Evolutionary conservation across 1,284 basidiomycete genomes (phyloP).

Genomic region (Boletus holoroseus): DNA sequence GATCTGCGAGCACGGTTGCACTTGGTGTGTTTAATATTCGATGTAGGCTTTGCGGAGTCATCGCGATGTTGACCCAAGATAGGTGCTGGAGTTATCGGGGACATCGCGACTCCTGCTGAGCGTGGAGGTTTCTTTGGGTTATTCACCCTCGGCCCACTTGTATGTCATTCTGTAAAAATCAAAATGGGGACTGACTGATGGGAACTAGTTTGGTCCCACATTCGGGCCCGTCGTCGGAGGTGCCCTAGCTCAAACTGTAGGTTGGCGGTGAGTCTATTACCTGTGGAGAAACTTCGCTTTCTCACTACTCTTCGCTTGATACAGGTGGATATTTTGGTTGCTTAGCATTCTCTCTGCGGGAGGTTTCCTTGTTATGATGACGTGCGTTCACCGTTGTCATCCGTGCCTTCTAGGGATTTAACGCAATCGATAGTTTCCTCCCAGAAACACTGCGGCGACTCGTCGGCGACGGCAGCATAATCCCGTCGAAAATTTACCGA

Average conservation of each 20-base stretch:
- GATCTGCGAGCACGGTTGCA: slow-evolving; percentile 56
- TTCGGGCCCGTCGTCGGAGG: slow-evolving; percentile 59
- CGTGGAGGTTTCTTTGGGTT: slow-evolving; percentile 52
- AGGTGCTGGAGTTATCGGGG: slow-evolving; percentile 56
- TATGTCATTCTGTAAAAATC: slow-evolving; percentile 12
- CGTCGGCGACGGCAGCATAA: slow-evolving; percentile 56
- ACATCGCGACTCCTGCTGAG: slow-evolving; percentile 49
- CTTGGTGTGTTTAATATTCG: slow-evolving; percentile 35
- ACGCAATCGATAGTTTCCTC: slow-evolving; percentile 39
- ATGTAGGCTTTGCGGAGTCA: background rate
- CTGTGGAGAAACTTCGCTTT: background rate
- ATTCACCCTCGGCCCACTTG: slow-evolving; percentile 43
- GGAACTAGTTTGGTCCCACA: slow-evolving; percentile 43
- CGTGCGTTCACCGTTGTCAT: slow-evolving; percentile 38
- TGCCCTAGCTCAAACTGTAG: slow-evolving; percentile 49
- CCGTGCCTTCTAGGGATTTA: background rate
- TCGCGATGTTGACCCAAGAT: background rate
- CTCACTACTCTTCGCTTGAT: slow-evolving; percentile 21
- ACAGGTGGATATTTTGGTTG: slow-evolving; percentile 74
- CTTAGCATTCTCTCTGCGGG: slow-evolving; percentile 55
- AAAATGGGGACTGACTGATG: background rate
- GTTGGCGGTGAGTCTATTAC: slow-evolving; percentile 54
- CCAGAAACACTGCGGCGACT: slow-evolving; percentile 58
- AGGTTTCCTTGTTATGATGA: slow-evolving; percentile 49
- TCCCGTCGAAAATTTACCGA: slow-evolving; percentile 42